Evolutionary conservation across 306 rosid species (phyloP), one percentile per base, ranked within the genome.

Genomic region (Lathyrus tuberosus): DNA sequence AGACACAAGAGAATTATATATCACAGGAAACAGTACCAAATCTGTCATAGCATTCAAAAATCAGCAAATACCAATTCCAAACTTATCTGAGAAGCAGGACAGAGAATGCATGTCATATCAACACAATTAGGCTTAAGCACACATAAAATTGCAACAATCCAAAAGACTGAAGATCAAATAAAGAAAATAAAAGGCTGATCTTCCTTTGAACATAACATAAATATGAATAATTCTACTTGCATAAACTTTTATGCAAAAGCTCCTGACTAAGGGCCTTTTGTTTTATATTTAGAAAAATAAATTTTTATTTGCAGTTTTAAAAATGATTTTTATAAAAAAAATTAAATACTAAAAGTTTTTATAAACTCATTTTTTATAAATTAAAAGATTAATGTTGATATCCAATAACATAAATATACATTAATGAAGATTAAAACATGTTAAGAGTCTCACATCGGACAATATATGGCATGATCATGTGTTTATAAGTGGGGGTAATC

Each of bases 101-200:
- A 14, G 28, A 16, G 22, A 74, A 58, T 33, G 53, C 43, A 67
- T 17, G 22, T 30, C 5, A 17, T 22, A 30, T 28, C 60, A 53
- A 47, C 54, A 63, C 12, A 63, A 38, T 58, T 51, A 68, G 61
- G 72, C 51, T 56, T 63, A 71, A 68, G 76, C 53, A 62, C 4
- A 14, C 24, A 17, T 3, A 15, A 48, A 69, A 33, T 30, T 9
- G 16, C 69, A 65, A 33, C 66, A 65, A 26, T 57, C 51, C 57
- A 57, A 43, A 72, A 62, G 16, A 62, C 53, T 17, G 10, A 62
- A 43, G 22, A 37, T 30, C 22, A 64, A 48, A 64, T 49, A 41
- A 57, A 60, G 62, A 65, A 71, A 26, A 13, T 11, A 17, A 58
- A 35, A 53, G 18, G 30, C 28, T 17, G n/a, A 15, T 54, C 62